A percentile compares a stretch with the other conserved stretches of the same genome.
Conservation (phyloP, 371 early-diverging fungal genomes). For the Mortierella sp. region DNA sequence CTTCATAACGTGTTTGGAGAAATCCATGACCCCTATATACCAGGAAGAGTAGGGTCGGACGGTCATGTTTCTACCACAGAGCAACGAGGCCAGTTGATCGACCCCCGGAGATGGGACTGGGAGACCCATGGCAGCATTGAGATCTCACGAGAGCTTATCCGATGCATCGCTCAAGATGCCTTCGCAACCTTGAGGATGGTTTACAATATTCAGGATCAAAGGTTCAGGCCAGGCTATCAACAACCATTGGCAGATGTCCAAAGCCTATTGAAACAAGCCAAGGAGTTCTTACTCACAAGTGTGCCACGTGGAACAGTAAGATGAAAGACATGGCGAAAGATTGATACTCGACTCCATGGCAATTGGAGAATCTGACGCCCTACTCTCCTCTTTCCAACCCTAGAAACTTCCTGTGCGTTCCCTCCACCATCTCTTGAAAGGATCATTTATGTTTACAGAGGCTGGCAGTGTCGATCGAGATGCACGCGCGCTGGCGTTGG, state of each 20-base stretch:
- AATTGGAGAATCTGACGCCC: not conserved
- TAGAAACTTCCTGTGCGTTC: conserved; percentile 43
- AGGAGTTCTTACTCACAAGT: conserved; percentile 31
- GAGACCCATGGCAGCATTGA: conserved; percentile 44
- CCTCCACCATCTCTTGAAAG: conserved; percentile 44
- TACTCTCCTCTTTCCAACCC: not conserved
- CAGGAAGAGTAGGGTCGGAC: conserved; percentile 24
- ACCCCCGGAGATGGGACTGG: conserved; percentile 52
- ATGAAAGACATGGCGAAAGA: not conserved
- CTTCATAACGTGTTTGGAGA: conserved; percentile 44
- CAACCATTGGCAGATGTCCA: conserved; percentile 10
- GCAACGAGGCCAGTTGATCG: conserved; percentile 23
- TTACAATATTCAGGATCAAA: conserved; percentile 25
- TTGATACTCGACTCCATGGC: not conserved
- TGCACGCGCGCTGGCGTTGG: conserved; percentile 48
- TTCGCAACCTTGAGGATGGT: conserved; percentile 28
- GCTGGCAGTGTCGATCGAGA: conserved; percentile 24
- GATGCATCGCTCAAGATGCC: conserved; percentile 51
- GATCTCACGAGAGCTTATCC: conserved; percentile 32
- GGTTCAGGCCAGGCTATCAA: conserved; percentile 31
- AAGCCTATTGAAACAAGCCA: conserved; percentile 4
- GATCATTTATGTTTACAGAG: conserved; percentile 23
- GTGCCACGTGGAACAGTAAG: conserved; percentile 49
- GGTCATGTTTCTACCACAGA: conserved; percentile 1
- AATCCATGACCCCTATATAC: conserved; percentile 43